Evolutionary conservation across 2,329 filamentous ascomycete species (phyloP).

Genomic region (Aureobasidium sp.): DNA sequence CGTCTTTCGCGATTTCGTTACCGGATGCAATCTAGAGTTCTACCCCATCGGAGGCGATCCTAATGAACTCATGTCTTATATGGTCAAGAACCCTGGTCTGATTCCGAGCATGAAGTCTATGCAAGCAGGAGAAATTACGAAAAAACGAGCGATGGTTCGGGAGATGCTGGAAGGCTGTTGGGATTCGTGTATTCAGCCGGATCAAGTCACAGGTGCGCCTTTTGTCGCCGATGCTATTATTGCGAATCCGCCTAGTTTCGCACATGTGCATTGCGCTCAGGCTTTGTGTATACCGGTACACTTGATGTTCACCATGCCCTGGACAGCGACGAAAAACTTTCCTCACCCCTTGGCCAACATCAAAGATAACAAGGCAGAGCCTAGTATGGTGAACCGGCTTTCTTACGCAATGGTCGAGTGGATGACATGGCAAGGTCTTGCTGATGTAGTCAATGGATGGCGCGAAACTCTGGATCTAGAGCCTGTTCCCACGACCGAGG

Average conservation of each 20-base stretch:
- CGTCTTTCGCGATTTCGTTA: conserved; percentile 40
- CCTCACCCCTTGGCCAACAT: conserved; percentile 82
- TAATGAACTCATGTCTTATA: conserved; percentile 57
- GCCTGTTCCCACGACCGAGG: background rate
- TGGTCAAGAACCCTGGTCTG: conserved; percentile 81
- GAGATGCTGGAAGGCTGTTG: conserved; percentile 76
- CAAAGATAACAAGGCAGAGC: conserved; percentile 57
- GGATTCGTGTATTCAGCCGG: conserved; percentile 53
- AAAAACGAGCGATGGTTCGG: conserved; percentile 63
- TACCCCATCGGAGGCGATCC: conserved; percentile 44
- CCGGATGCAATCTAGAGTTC: conserved; percentile 41
- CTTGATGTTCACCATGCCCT: conserved; percentile 91
- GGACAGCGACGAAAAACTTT: conserved; percentile 76
- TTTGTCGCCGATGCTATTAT: conserved; percentile 81
- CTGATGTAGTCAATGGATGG: conserved; percentile 12
- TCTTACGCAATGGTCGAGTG: conserved; percentile 81
- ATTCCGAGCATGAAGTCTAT: conserved; percentile 75
- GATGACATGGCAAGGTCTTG: conserved; percentile 76
- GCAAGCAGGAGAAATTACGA: conserved; percentile 66
- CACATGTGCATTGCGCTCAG: conserved; percentile 66
- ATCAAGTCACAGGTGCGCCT: conserved; percentile 31
- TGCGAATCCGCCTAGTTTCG: conserved; percentile 69
- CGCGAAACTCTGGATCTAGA: conserved; percentile 12
- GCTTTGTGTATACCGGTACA: conserved; percentile 66
- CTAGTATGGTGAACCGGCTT: conserved; percentile 68